A percentile compares a stretch with the other conserved stretches of the same genome.
Evolutionary conservation across 305 asterid genomes (phyloP).

Genomic region (Fraxinus dipetala): DNA sequence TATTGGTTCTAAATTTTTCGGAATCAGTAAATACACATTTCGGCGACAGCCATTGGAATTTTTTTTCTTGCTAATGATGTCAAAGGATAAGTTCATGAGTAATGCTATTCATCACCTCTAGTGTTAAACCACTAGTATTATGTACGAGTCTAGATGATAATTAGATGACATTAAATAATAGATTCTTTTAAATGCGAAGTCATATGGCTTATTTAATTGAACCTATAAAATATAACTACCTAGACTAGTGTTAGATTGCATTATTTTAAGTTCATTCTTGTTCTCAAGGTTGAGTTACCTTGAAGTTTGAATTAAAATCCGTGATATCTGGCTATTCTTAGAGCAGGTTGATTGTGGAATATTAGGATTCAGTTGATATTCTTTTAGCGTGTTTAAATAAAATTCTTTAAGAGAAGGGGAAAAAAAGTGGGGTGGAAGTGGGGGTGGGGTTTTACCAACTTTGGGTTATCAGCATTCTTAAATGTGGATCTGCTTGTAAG

Average conservation of each 20-base stretch:
- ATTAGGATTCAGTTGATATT: not conserved
- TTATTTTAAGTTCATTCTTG: not conserved
- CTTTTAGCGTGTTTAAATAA: not conserved
- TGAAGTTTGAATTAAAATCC: not conserved
- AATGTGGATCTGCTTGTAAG: not conserved
- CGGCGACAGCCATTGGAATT: not conserved
- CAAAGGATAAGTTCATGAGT: not conserved
- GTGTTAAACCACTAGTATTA: not conserved
- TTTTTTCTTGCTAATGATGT: constrained; percentile 5
- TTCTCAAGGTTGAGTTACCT: not conserved
- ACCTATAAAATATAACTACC: not conserved
- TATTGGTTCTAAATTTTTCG: not conserved
- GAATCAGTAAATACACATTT: not conserved
- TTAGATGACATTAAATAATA: not conserved
- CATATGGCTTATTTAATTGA: not conserved
- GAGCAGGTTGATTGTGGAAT: constrained; percentile 5
- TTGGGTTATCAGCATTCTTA: not conserved
- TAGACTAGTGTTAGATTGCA: not conserved
- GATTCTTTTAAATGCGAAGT: not conserved
- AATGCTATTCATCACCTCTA: not conserved
- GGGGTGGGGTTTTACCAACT: not conserved
- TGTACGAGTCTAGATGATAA: not conserved
- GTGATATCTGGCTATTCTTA: not conserved
- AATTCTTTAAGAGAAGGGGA: not conserved
- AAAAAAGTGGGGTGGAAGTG: not conserved